Conservation (phyloP, 2,329 filamentous ascomycete genomes). For the Coniochaeta ligniaria region DNA sequence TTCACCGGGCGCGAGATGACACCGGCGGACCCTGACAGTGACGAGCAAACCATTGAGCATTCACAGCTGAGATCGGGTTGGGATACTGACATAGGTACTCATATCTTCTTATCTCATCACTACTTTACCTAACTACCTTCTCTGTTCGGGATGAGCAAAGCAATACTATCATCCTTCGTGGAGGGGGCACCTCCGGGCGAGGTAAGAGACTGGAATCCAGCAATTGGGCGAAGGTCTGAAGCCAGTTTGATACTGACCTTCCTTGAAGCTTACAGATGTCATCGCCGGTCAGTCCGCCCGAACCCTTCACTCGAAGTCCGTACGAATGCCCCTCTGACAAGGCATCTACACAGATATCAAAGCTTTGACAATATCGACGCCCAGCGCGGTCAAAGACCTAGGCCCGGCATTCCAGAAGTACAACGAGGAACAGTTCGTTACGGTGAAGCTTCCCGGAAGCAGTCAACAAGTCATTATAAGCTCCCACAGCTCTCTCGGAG, state of each 20-base stretch:
- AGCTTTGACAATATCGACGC: slow-evolving; percentile 64
- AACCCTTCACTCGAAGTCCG: background rate
- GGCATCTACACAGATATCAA: slow-evolving; percentile 69
- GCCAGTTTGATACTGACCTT: slow-evolving; percentile 7
- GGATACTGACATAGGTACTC: background rate
- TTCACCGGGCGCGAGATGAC: background rate
- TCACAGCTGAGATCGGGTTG: background rate
- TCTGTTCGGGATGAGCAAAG: slow-evolving; percentile 14
- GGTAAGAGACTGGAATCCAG: slow-evolving; percentile 44
- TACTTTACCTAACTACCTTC: background rate
- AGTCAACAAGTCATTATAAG: slow-evolving; percentile 81
- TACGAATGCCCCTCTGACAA: slow-evolving; percentile 1
- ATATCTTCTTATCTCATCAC: background rate
- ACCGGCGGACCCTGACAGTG: background rate
- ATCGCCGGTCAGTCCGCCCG: slow-evolving; percentile 59
- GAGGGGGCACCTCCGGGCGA: slow-evolving; percentile 93
- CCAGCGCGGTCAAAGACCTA: slow-evolving; percentile 62
- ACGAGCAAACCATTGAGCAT: background rate
- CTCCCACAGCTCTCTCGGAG: slow-evolving; percentile 73
- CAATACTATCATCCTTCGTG: slow-evolving; percentile 76
- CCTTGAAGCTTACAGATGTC: slow-evolving; percentile 71
- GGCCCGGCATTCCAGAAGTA: slow-evolving; percentile 85
- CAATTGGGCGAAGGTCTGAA: background rate
- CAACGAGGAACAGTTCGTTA: slow-evolving; percentile 89
- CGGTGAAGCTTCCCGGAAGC: slow-evolving; percentile 81